Base-by-base conservation (phyloP, 495 filamentous ascomycete genomes). In the Jackrogersella multiformis region DNA sequence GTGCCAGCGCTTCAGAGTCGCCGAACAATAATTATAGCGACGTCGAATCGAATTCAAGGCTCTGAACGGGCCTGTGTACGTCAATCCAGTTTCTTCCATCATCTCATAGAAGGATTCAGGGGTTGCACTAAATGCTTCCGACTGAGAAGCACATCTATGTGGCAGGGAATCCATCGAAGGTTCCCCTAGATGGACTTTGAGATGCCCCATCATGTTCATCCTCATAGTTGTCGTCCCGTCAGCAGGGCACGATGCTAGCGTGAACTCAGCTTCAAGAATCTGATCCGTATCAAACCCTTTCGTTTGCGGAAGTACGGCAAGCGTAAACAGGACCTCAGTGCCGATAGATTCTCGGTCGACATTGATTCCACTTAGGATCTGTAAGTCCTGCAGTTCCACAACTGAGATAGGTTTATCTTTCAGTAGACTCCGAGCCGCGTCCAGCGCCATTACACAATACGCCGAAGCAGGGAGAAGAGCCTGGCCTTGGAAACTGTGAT, bases 291-390 rank as follows among this genome's bases (percentile, higher is more conserved):
- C 23, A 15, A 42, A 24, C 0, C 36, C 45, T 9, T 52, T 23
- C 16, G 23, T 13, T 3, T 55, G 56, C 1, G 56, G 49, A 3
- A 62, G 49, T 13, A 78, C 55, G 0, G 48, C 53, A 6, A 84
- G 52, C n/a, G 73, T 71, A 59, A 84, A 86, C 6, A 85, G 36
- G 4, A 77, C 66, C 68, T 87, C 85, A 0, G 81, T 70, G 0
- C 80, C 83, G 0, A 68, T 28, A 2, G 79, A 71, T 8, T 84
- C 81, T 1, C 71, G 71, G n/a, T 84, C 80, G 0, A 89, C 72
- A 0, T 75, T 78, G 24, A 89, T 80, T 0, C 85, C 84, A 38
- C 73, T 79, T 0, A 69, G 52, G 18, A 88, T 84, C 10, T 70
- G 66, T 8, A 82, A 20, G 49, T 81, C 71, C 0, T 65, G 61